A percentile compares a stretch with the other conserved stretches of the same genome.
Conservation (phyloP, 2,329 filamentous ascomycete genomes). For the Cadophora luteo-olivacea region DNA sequence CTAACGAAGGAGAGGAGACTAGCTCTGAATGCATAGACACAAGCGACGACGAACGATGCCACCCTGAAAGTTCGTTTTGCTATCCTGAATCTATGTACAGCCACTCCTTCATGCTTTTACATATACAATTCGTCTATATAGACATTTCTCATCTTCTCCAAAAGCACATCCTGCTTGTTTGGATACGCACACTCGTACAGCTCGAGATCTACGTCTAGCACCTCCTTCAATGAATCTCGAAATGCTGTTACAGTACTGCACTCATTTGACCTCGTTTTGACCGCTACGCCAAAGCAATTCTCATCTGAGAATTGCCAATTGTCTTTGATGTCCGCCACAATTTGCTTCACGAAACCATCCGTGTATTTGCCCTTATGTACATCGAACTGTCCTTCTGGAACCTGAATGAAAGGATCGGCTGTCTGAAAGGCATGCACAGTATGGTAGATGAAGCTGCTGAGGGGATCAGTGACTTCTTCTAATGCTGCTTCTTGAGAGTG, state of each 20-base stretch:
- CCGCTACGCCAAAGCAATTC: constrained; percentile 16
- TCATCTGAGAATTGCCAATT: constrained; percentile 26
- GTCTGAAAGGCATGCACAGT: constrained; percentile 17
- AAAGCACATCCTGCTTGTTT: constrained; percentile 1
- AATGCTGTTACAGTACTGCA: constrained; percentile 14
- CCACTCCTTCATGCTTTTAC: not conserved
- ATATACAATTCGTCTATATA: constrained; percentile 21
- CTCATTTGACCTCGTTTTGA: constrained; percentile 21
- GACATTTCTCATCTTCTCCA: not conserved
- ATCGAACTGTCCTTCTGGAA: constrained; percentile 21
- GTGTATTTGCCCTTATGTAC: constrained; percentile 20
- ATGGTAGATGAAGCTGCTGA: constrained; percentile 30
- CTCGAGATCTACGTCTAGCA: constrained; percentile 18
- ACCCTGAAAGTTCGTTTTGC: not conserved
- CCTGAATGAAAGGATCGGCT: constrained; percentile 11
- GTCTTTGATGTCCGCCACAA: constrained; percentile 25
- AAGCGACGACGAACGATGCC: not conserved
- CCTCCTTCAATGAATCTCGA: constrained; percentile 15
- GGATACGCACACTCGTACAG: constrained; percentile 19
- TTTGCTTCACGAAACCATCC: constrained; percentile 15
- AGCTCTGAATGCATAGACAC: not conserved
- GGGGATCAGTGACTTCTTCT: constrained; percentile 26
- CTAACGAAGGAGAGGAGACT: not conserved
- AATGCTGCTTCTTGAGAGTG: constrained; percentile 17
- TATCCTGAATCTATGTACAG: constrained; percentile 1